Base-by-base conservation (phyloP, 2,329 filamentous ascomycete species). In the Ophiocordyceps unilateralis region DNA sequence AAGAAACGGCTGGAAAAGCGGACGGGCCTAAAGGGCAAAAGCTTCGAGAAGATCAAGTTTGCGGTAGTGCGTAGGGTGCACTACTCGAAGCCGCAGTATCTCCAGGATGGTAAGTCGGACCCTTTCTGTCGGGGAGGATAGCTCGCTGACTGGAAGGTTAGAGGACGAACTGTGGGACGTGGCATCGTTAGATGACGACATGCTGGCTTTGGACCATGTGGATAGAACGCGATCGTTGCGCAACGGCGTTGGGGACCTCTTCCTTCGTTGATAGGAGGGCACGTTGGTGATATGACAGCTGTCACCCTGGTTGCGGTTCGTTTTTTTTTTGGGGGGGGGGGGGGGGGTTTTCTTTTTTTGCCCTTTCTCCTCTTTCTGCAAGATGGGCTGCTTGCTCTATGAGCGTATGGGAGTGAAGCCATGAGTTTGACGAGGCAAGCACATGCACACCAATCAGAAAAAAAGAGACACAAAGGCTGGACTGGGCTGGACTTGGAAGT, bases 21-120 rank as follows among this genome's bases (percentile, higher is more conserved):
- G 46, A 94, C 85, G 1, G 88, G 88, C 22, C 80, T 98, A 64
- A 95, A 95, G 63, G 93, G 91, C 60, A 98, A 98, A 69, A 86
- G 86, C 50, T 88, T 98, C 51, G 89, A 98, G 62, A 96, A 96
- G 70, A 91, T 98, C 62, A 95, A 93, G 62, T 95, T 98, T 67
- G 83, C 87, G 7, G 63, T 93, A 26, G 74, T 95, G 42, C 69
- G 78, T 58, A 70, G 83, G 58, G 71, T 76, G 42, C 68, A 69
- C 37, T 93, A 84, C 61, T 78, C 82, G 34, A 86, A 82, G 55
- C 82, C 87, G 22, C 73, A 77, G 46, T 93, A 93, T 64, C 68
- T 98, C 40, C 78, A 81, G 51, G 91, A 96, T 64, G 87, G 89
- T 94, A 66, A 69, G 79, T 59, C 14, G 4, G 20, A 4, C 19